phyloP scores from a whole-genome alignment of 148 eudicot genomes.

The Vaccinium myrtillus region DNA sequence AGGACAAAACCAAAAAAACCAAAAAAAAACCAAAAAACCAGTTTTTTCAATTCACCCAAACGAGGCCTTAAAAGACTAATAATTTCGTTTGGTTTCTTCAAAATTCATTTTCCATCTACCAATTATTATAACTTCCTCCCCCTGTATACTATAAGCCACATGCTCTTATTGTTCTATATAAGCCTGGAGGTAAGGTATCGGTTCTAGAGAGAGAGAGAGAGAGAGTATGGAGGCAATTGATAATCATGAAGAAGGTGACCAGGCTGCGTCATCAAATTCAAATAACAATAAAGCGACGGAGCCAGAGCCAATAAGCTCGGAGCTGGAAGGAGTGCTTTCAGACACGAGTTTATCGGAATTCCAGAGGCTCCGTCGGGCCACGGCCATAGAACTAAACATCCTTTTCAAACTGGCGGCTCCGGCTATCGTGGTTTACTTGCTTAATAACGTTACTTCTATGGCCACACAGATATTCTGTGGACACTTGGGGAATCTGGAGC shows the following conservation, averaged over 20 bases:
- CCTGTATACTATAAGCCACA: too few species aligned
- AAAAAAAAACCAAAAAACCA: too few species aligned
- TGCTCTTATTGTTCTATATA: too few species aligned
- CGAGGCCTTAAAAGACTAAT: too few species aligned
- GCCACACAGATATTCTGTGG: conserved; percentile 64
- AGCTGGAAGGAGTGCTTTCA: conserved; percentile 32
- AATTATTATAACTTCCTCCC: too few species aligned
- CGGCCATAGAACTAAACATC: conserved; percentile 28
- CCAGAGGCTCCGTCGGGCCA: conserved; percentile 33
- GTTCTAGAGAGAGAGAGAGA: not conserved
- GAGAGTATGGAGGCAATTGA: not conserved
- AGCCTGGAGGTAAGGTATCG: too few species aligned
- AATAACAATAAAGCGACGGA: not conserved
- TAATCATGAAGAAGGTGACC: not conserved
- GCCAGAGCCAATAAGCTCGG: conserved; percentile 21
- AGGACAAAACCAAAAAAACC: too few species aligned
- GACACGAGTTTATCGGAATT: conserved; percentile 15
- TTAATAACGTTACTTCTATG: conserved; percentile 47
- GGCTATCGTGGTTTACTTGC: conserved; percentile 50
- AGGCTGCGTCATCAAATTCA: not conserved
- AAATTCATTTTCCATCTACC: too few species aligned
- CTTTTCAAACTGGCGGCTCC: conserved; percentile 47
- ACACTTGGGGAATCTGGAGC: conserved; percentile 60
- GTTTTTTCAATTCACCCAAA: too few species aligned
- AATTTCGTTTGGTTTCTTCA: too few species aligned